Evolutionary conservation across 2,329 filamentous ascomycete species (phyloP), one percentile per base, ranked within the genome.

Genomic region (Fusarium verrucosum): DNA sequence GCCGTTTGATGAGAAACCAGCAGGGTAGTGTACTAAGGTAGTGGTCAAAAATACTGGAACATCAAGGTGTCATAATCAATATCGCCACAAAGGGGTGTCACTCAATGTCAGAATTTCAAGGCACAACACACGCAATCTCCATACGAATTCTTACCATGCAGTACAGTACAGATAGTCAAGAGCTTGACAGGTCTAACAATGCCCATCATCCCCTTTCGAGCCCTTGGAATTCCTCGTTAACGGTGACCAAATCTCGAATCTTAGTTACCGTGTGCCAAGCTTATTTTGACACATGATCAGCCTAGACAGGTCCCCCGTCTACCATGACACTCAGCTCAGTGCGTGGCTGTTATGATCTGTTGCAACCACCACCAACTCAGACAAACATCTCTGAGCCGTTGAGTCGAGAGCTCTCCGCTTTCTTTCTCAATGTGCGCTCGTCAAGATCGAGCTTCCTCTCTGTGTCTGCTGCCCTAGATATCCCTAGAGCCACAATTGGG

Each of bases 351-450:
- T 50, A 36, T 50, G 40, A 50, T 58, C 47, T 65, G 36, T 47
- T 62, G 55, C 53, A 64, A 61, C 50, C 65, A 68, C 50, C 65
- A 68, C 22, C 64, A 68, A 30, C 55, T 68, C 49, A 56, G 64
- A 64, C 49, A 56, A 61, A 64, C 55, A 59, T 62, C 46, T 53
- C 51, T 58, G 42, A 51, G 57, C 51, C 46, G 58, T 45, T 54
- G 45, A 64, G 58, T 55, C 58, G 26, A 63, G n/a, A 52, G 57
- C 54, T 54, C 46, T 53, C 28, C 32, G 55, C 52, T 65, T 54
- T 56, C 52, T 65, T 54, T 56, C 23, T 22, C 25, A 38, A 35
- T 30, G 43, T 62, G 65, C 58, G 44, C 36, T 45, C 36, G 28
- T 30, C 33, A 17, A 41, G 22, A 54, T 19, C 22, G 28, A 26